A percentile compares a stretch with the other conserved stretches of the same genome.
phyloP scores from a whole-genome alignment of 257 asterid genomes.

The Striga asiatica region DNA sequence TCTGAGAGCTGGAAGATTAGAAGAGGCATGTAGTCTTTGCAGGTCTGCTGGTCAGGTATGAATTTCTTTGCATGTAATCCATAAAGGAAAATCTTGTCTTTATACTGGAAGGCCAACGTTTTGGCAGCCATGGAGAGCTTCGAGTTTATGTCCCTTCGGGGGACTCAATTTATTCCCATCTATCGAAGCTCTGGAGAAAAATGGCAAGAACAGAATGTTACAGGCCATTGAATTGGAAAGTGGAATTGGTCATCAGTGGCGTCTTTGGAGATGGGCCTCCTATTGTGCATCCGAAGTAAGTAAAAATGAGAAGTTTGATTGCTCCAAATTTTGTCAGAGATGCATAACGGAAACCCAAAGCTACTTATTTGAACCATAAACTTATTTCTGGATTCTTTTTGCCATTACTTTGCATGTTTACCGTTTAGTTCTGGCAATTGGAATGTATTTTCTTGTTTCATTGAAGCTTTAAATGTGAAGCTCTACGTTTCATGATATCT shows the following conservation, averaged over 20 bases:
- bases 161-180: constrained; percentile 66
- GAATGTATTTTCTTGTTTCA: constrained; percentile 9
- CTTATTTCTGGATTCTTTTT: background rate
- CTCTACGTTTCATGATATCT: background rate
- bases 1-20: constrained; percentile 85
- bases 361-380: constrained; percentile 3
- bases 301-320: constrained; percentile 9
- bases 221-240: constrained; percentile 93
- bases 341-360: constrained; percentile 4
- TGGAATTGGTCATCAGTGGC: constrained; percentile 86
- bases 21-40: constrained; percentile 88
- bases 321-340: constrained; percentile 21
- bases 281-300: constrained; percentile 96
- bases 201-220: constrained; percentile 73
- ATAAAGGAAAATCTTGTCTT: constrained; percentile 12
- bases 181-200: constrained; percentile 59
- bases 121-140: constrained; percentile 98
- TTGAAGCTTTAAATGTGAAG: constrained; percentile 2
- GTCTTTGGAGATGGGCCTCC: constrained; percentile 98
- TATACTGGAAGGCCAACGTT: constrained; percentile 17
- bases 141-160: constrained; percentile 79
- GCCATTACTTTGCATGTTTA: constrained; percentile 13
- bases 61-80: constrained; percentile 3
- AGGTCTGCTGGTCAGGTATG: constrained; percentile 93
- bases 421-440: constrained; percentile 8